Evolutionary conservation across 2,329 filamentous ascomycete species (phyloP), one percentile per base, ranked within the genome.

Genomic region (Aspergillus floridensis): DNA sequence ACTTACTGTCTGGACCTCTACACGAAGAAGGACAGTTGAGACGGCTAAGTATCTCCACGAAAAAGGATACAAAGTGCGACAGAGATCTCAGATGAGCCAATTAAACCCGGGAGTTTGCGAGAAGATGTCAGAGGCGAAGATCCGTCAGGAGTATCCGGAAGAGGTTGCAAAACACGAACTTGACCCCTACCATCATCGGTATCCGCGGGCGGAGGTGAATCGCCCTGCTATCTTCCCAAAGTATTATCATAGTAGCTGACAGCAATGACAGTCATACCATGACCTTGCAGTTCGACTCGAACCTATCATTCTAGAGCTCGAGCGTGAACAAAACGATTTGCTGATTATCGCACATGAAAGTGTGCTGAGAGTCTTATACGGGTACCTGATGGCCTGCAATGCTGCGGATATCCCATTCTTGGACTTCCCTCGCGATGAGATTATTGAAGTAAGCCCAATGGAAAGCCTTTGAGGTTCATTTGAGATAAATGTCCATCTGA

Each of bases 261-360:
- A 41, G 8, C 11, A 48, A 8, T 60, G 53, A 58, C 67, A 96
- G 90, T 98, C 93, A 8, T 99, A 99, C 76, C 95, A 99, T 74
- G 95, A 99, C 72, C 87, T 99, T 48, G 95, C 95, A n/a, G 95
- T 99, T 60, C 91, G 95, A 22, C 86, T 99, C 50, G 95, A 99
- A 74, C 96, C 95, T 46, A 96, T 99, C 70, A 99, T 99, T 71
- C 85, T 99, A 31, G 95, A 99, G 74, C 85, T 99, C 14, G 95
- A 99, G 79, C 88, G 95, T 48, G 95, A 99, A 78, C 91, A 97
- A 69, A 96, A 96, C 66, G 95, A 99, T 73, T 84, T 99, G n/a
- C 84, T 99, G 56, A 97, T 99, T 72, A 97, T 99, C 66, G 95
- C 95, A 0, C 95, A 99, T 75, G 95, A 99, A 76, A 96, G 92